phyloP scores from a whole-genome alignment of 2,329 filamentous ascomycete genomes.

The Pyricularia grisea region DNA sequence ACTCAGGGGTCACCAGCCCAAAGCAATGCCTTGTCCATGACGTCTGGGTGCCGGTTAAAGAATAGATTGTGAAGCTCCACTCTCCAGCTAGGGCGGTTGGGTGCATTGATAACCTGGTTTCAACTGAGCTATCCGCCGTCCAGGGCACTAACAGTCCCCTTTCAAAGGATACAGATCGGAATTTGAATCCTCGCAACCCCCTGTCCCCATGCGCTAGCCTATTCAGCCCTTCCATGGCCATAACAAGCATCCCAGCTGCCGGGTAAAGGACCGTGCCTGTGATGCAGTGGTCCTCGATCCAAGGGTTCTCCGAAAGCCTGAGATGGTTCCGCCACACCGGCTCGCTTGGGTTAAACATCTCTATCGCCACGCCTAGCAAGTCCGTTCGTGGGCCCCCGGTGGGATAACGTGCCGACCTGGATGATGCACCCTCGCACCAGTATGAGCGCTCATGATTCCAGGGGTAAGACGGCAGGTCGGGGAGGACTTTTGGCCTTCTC shows the following conservation, averaged over 20 bases:
- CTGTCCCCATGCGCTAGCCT: background rate
- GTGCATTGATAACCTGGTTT: constrained; percentile 9
- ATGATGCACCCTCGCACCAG: constrained; percentile 22
- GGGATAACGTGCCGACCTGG: background rate
- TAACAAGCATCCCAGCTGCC: constrained; percentile 24
- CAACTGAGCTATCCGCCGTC: constrained; percentile 24
- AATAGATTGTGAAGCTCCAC: constrained; percentile 19
- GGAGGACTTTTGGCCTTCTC: background rate
- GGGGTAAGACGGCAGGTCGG: constrained; percentile 27
- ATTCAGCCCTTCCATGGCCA: constrained; percentile 12
- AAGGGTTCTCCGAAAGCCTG: constrained; percentile 27
- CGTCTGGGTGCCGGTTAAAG: constrained; percentile 24
- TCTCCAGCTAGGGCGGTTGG: background rate
- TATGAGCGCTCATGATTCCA: constrained; percentile 27
- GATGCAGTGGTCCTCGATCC: constrained; percentile 36
- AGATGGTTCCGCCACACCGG: constrained; percentile 36
- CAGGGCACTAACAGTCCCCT: background rate
- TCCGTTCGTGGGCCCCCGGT: constrained; percentile 12
- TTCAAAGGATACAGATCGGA: constrained; percentile 10
- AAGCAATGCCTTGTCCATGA: constrained; percentile 27
- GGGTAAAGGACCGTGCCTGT: constrained; percentile 24
- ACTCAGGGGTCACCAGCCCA: constrained; percentile 18
- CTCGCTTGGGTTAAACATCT: constrained; percentile 15
- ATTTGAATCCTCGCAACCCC: constrained; percentile 4
- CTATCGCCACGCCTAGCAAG: constrained; percentile 15